Conservation (phyloP, 2,329 filamentous ascomycete genomes). For the Endocalyx cinctus region DNA sequence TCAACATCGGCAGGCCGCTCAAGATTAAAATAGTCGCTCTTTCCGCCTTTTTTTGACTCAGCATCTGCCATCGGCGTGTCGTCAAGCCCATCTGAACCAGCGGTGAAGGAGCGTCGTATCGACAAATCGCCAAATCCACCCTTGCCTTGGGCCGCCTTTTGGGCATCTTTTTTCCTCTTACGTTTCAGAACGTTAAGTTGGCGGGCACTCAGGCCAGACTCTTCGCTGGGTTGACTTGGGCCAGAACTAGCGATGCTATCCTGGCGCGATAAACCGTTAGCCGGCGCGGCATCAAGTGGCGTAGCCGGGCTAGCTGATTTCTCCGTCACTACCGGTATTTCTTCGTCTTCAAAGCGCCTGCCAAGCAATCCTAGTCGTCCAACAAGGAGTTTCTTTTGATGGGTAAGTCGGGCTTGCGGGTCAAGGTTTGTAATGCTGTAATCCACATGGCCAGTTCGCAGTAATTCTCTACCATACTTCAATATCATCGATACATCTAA, state of each 20-base stretch:
- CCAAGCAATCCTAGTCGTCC: slow-evolving; percentile 80
- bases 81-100: slow-evolving; percentile 57
- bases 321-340: slow-evolving; percentile 63
- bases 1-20: slow-evolving; percentile 74
- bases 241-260: slow-evolving; percentile 31
- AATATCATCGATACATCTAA: slow-evolving; percentile 78
- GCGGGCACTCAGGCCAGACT: slow-evolving; percentile 76
- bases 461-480: slow-evolving; percentile 75
- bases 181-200: slow-evolving; percentile 93
- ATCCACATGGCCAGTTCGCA: slow-evolving; percentile 83
- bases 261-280: slow-evolving; percentile 30
- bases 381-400: slow-evolving; percentile 84
- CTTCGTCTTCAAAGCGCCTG: slow-evolving; percentile 78
- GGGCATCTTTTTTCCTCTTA: slow-evolving; percentile 85
- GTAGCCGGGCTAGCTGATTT: slow-evolving; percentile 42
- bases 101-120: slow-evolving; percentile 56
- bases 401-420: slow-evolving; percentile 71
- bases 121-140: slow-evolving; percentile 85
- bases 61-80: slow-evolving; percentile 51
- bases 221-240: slow-evolving; percentile 48
- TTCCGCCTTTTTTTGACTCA: slow-evolving; percentile 57
- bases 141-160: slow-evolving; percentile 81
- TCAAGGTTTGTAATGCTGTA: slow-evolving; percentile 78
- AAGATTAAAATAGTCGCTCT: slow-evolving; percentile 84
- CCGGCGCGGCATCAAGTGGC: slow-evolving; percentile 34